A percentile compares a stretch with the other conserved stretches of the same genome.
These are phyloP conservation scores for Kurtzmaniella quercitrusa DNA, from an alignment of 1,139 yeast genomes.

Conservation along the genomic window DNA sequence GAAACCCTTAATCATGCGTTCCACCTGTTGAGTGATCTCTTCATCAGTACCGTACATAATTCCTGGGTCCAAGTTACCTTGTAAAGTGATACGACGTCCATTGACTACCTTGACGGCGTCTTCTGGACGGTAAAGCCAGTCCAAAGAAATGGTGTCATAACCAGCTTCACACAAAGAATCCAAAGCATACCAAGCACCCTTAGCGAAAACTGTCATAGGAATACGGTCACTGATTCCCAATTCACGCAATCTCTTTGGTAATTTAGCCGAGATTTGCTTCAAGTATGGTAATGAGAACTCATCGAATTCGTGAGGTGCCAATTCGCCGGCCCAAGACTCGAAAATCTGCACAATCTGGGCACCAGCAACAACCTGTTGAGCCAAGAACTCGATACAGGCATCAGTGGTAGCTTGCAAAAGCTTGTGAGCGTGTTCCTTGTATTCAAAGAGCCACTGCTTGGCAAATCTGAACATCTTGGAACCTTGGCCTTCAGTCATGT, in stretches of 20 bases:
- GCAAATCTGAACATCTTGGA: conserved; percentile 87
- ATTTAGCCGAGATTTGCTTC: conserved; percentile 64
- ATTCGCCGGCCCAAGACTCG: conserved; percentile 97
- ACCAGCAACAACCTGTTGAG: conserved; percentile 94
- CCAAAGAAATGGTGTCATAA: conserved; percentile 83
- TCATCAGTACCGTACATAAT: conserved; percentile 87
- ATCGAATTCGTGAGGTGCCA: conserved; percentile 83
- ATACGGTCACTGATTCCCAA: conserved; percentile 67
- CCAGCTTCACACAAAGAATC: conserved; percentile 83
- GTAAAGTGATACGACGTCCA: conserved; percentile 77
- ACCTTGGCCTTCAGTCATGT: conserved; percentile 98
- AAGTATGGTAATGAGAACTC: conserved; percentile 89
- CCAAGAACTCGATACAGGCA: conserved; percentile 87
- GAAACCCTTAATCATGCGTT: conserved; percentile 82
- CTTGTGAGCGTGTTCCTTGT: conserved; percentile 67
- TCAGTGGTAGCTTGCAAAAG: conserved; percentile 79
- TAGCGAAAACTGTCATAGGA: conserved; percentile 89
- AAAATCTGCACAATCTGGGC: conserved; percentile 97
- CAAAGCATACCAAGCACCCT: conserved; percentile 97
- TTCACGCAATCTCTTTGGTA: conserved; percentile 68
- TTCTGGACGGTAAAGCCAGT: conserved; percentile 85
- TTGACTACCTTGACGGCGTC: conserved; percentile 78
- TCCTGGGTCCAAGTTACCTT: conserved; percentile 96
- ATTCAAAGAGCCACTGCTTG: conserved; percentile 85
- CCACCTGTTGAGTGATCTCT: conserved; percentile 73